Conservation (phyloP, 75 land plant genomes). For the Pinus taeda region DNA sequence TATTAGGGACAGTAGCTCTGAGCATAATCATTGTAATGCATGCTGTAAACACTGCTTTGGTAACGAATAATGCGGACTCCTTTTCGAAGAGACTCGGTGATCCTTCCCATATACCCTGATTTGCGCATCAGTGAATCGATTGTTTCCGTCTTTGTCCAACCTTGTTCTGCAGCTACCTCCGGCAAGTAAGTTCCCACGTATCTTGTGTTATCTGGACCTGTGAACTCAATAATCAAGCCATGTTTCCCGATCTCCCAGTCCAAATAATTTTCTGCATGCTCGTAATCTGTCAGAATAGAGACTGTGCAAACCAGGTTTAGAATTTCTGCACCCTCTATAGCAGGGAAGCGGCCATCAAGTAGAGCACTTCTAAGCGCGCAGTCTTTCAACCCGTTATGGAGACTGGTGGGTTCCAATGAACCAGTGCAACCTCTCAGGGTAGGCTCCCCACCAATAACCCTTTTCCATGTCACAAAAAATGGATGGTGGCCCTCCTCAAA, state of each 20-base stretch:
- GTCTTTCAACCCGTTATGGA: conserved; percentile 83
- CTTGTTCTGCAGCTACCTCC: conserved; percentile 96
- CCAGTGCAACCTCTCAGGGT: conserved; percentile 97
- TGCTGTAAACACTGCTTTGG: conserved; percentile 37
- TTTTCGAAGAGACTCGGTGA: conserved; percentile 79
- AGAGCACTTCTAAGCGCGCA: no score
- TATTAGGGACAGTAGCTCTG: no score
- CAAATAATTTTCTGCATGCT: conserved; percentile 78
- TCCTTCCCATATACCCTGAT: conserved; percentile 80
- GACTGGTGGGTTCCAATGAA: conserved; percentile 77
- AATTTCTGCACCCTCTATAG: conserved; percentile 87
- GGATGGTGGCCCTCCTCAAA: conserved; percentile 86
- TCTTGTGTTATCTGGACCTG: conserved; percentile 78
- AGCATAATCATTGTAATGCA: no score
- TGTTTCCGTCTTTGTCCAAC: conserved; percentile 93
- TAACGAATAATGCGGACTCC: conserved; percentile 82
- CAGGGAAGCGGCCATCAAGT: no score
- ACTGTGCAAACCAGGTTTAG: conserved; percentile 95
- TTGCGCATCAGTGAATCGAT: conserved; percentile 92
- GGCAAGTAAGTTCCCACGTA: conserved; percentile 97
- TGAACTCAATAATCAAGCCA: conserved; percentile 96
- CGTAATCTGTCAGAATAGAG: conserved; percentile 87
- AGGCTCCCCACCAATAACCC: conserved; percentile 80
- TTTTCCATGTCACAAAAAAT: conserved; percentile 98
- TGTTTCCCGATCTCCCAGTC: conserved; percentile 99